Evolutionary conservation across 2,329 filamentous ascomycete species (phyloP).

Genomic region (Truncatella angustata): DNA sequence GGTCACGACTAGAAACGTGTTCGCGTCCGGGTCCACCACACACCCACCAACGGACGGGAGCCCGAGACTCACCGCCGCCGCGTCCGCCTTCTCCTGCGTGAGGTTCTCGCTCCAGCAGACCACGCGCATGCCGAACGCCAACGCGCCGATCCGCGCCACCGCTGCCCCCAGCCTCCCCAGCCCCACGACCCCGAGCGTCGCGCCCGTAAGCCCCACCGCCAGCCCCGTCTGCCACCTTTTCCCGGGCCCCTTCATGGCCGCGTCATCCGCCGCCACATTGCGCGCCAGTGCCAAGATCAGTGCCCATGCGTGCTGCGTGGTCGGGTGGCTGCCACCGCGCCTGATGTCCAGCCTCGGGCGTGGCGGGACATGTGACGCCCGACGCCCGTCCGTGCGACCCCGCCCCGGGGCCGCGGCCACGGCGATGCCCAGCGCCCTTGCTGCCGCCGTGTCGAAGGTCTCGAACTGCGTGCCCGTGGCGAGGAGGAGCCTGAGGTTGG

Average conservation of each 20-base stretch:
- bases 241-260: conserved; percentile 46
- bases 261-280: conserved; percentile 59
- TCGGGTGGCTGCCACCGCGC: conserved; percentile 38
- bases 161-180: conserved; percentile 61
- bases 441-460: conserved; percentile 54
- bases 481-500: conserved; percentile 62
- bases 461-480: conserved; percentile 61
- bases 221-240: conserved; percentile 57
- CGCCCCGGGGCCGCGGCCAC: conserved; percentile 49
- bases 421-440: conserved; percentile 44
- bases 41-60: conserved; percentile 30
- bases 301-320: conserved; percentile 57
- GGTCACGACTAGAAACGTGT: conserved; percentile 53
- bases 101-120: conserved; percentile 64
- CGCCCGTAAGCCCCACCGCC: conserved; percentile 54
- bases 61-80: conserved; percentile 49
- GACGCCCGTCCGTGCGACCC: conserved; percentile 21
- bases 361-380: conserved; percentile 2
- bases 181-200: conserved; percentile 60
- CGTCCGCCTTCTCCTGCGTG: conserved; percentile 61
- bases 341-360: conserved; percentile 23
- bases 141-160: conserved; percentile 55
- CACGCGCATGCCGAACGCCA: conserved; percentile 64
- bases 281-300: conserved; percentile 55
- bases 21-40: conserved; percentile 23